Conservation (phyloP, 306 rosid species). For the Macrotyloma uniflorum region DNA sequence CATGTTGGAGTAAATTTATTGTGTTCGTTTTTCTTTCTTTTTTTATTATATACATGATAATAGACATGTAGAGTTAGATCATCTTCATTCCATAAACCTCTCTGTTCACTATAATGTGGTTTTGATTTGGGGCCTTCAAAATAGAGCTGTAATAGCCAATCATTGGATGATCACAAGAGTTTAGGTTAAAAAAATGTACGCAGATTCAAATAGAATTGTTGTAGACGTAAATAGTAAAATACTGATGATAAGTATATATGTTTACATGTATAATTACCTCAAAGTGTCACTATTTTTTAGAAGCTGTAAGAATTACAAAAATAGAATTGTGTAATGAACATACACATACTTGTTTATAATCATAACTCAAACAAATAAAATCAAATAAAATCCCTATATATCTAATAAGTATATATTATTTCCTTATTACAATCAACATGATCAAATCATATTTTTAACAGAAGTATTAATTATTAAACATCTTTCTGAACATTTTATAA, state of each 20-base stretch:
- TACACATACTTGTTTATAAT: no score
- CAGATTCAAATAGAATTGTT: conserved; percentile 28
- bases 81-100: neutral
- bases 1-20: conserved; percentile 1
- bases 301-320: no score
- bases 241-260: conserved; percentile 9
- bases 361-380: no score
- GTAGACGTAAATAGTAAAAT: neutral
- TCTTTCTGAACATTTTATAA: no score
- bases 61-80: neutral
- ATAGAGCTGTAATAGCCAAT: conserved; percentile 13
- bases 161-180: conserved; percentile 4
- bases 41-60: conserved; percentile 2
- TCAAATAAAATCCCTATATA: no score
- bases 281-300: no score
- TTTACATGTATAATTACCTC: no score
- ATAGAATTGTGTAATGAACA: no score
- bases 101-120: neutral
- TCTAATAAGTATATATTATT: no score
- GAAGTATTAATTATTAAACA: no score
- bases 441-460: no score
- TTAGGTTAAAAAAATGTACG: neutral
- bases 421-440: no score
- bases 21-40: neutral
- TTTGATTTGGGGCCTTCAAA: neutral